phyloP scores from a whole-genome alignment of 441 rosid species.

The Populus hybrid region DNA sequence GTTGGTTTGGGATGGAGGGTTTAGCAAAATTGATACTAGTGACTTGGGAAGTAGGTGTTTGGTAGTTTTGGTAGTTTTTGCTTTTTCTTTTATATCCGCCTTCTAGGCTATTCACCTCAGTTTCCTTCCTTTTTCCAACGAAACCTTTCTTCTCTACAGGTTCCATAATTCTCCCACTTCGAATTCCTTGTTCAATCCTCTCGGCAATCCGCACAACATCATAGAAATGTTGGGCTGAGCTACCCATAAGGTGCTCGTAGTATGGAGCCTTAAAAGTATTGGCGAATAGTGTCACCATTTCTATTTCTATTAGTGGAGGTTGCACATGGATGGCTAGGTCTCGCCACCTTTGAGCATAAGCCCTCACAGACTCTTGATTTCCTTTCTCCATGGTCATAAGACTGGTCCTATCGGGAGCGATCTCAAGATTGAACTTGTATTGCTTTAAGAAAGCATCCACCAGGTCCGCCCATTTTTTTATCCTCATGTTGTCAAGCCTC shows the following conservation, averaged over 20 bases:
- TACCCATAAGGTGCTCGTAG: background rate
- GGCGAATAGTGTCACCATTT: too few relatives aligned
- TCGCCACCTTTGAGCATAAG: background rate
- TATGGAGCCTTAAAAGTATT: too few relatives aligned
- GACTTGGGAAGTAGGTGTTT: background rate
- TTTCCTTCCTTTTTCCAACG: background rate
- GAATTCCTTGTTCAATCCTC: background rate
- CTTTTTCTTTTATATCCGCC: background rate
- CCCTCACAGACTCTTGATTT: fast-evolving
- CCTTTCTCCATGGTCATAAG: background rate
- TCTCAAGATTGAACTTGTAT: too few relatives aligned
- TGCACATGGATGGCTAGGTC: background rate
- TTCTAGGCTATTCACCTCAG: background rate
- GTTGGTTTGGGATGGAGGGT: too few relatives aligned
- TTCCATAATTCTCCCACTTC: background rate
- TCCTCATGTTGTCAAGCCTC: too few relatives aligned
- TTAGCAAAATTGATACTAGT: background rate
- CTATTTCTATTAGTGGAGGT: too few relatives aligned
- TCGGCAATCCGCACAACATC: background rate
- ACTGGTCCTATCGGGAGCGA: too few relatives aligned
- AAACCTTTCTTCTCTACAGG: background rate
- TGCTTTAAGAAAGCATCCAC: too few relatives aligned
- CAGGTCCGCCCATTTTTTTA: too few relatives aligned
- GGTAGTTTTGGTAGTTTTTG: background rate
- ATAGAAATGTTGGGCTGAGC: background rate